A percentile compares a stretch with the other conserved stretches of the same genome.
These are phyloP conservation scores for Ceratobasidium sp. DNA, from an alignment of 1,284 basidiomycete species.

Conservation along the genomic window DNA sequence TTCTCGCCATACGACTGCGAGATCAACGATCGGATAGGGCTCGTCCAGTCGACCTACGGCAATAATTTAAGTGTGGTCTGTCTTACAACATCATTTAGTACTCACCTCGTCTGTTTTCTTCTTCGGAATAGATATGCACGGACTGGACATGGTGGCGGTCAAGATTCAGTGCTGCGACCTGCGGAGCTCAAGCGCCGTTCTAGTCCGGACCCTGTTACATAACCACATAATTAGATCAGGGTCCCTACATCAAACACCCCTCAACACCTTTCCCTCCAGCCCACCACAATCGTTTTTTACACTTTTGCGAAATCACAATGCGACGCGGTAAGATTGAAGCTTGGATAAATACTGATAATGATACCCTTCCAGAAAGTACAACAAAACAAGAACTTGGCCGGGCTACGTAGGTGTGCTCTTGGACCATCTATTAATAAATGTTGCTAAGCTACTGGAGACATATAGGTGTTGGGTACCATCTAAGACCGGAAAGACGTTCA, in stretches of 20 bases:
- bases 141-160: constrained; percentile 36
- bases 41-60: constrained; percentile 85
- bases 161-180: neutral
- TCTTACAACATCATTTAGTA: neutral
- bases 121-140: constrained; percentile 76
- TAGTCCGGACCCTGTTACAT: neutral
- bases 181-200: neutral
- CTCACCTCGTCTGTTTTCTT: constrained; percentile 79
- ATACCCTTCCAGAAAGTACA: constrained; percentile 24
- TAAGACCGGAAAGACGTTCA: constrained; percentile 17
- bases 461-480: constrained; percentile 34
- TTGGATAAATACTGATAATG: constrained; percentile 32
- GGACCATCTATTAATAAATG: neutral
- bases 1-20: constrained; percentile 94
- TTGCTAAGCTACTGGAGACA: neutral
- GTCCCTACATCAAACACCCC: neutral
- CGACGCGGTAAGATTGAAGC: constrained; percentile 30
- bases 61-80: constrained; percentile 56
- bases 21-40: constrained; percentile 88
- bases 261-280: too few relatives aligned
- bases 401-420: constrained; percentile 1
- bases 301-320: neutral
- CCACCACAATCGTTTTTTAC: neutral
- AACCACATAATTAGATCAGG: neutral
- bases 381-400: constrained; percentile 8